Evolutionary conservation across 345 rosid genomes (phyloP).

Genomic region (Lagerstroemia speciosa): DNA sequence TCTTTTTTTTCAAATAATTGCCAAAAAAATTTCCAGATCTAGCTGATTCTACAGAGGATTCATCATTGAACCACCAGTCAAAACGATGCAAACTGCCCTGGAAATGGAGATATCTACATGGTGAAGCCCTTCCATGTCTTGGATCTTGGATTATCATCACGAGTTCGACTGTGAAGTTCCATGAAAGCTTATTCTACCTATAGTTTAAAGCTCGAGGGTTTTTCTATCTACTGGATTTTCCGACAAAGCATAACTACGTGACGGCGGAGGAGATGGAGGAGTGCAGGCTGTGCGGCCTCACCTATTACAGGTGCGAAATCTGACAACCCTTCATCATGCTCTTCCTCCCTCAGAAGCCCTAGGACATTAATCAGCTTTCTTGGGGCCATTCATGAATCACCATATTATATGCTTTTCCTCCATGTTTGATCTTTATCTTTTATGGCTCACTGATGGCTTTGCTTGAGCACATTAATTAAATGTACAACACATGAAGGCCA

Average conservation of each 20-base stretch:
- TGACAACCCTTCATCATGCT: constrained; percentile 74
- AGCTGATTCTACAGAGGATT: no score
- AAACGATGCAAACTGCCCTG: no score
- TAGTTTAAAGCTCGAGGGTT: not conserved
- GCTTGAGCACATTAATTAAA: not conserved
- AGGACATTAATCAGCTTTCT: constrained; percentile 13
- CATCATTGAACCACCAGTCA: no score
- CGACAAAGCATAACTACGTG: constrained; percentile 42
- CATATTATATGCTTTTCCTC: constrained; percentile 10
- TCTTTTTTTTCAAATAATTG: no score
- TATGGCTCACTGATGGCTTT: not conserved
- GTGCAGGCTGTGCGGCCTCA: constrained; percentile 72
- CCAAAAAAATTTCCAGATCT: no score
- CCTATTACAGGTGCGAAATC: constrained; percentile 50
- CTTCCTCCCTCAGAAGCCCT: constrained; percentile 83
- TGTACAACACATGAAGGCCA: constrained; percentile 1
- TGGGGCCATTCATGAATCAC: not conserved
- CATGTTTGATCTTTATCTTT: constrained; percentile 9
- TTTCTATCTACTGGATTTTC: constrained; percentile 34
- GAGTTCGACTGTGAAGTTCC: no score
- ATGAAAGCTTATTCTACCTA: not conserved
- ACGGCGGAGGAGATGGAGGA: constrained; percentile 70
- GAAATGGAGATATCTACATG: no score
- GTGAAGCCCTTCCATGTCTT: no score
- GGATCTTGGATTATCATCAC: no score